These are phyloP conservation scores for Auricularia cornea DNA, from an alignment of 768 basidiomycete genomes.

Conservation along the genomic window DNA sequence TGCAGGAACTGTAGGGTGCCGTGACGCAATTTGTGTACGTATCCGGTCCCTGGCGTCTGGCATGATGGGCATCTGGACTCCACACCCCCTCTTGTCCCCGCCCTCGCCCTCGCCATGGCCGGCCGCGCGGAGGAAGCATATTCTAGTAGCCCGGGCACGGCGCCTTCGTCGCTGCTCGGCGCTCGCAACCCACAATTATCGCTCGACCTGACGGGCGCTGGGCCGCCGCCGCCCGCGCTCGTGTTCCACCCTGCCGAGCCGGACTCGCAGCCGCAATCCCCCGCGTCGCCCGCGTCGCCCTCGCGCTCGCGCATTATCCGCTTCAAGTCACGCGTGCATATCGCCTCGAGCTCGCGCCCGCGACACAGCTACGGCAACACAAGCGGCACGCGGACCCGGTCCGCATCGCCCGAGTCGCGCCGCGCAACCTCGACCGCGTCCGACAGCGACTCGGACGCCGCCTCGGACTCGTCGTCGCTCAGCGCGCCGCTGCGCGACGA, in stretches of 20 bases:
- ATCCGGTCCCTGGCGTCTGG: too few relatives aligned
- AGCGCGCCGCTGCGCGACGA: conserved; percentile 62
- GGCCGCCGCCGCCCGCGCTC: background rate
- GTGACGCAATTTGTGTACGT: too few relatives aligned
- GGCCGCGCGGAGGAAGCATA: too few relatives aligned
- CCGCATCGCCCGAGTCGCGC: conserved; percentile 2
- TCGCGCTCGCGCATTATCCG: conserved; percentile 33
- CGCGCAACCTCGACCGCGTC: conserved; percentile 35
- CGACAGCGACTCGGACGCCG: conserved; percentile 10
- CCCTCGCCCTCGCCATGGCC: too few relatives aligned
- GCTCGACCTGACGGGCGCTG: background rate
- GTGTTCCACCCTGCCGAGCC: background rate
- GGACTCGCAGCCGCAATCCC: background rate
- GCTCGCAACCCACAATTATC: background rate
- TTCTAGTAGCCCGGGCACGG: too few relatives aligned
- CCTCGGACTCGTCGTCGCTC: conserved; percentile 71
- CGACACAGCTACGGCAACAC: conserved; percentile 14
- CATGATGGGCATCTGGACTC: too few relatives aligned
- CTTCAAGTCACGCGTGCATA: conserved; percentile 70
- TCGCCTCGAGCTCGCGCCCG: conserved; percentile 41
- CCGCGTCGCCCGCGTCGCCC: background rate
- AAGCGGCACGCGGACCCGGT: conserved; percentile 7
- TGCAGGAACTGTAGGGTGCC: too few relatives aligned
- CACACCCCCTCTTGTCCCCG: too few relatives aligned
- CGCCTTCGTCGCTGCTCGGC: too few relatives aligned